These are phyloP conservation scores for Diplodia seriata DNA, from an alignment of 2,329 filamentous ascomycete genomes.

Conservation along the genomic window DNA sequence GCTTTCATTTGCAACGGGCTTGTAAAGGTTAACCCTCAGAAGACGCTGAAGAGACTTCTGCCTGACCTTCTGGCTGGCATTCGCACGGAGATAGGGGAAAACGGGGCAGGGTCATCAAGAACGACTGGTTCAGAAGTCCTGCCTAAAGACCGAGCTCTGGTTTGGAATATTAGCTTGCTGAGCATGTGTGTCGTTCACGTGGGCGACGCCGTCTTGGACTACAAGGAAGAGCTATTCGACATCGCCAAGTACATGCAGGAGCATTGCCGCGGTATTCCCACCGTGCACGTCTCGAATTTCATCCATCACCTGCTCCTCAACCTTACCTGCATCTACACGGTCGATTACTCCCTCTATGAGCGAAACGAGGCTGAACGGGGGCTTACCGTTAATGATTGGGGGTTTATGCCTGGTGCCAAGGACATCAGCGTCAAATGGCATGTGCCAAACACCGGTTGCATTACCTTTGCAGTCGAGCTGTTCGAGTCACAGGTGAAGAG, in stretches of 20 bases:
- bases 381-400: slow-evolving; percentile 82
- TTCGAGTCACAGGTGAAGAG: slow-evolving; percentile 83
- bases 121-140: slow-evolving; percentile 93
- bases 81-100: slow-evolving; percentile 94
- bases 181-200: slow-evolving; percentile 99
- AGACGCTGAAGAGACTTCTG: slow-evolving; percentile 87
- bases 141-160: slow-evolving; percentile 86
- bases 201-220: slow-evolving; percentile 84
- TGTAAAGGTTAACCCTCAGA: slow-evolving; percentile 94
- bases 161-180: slow-evolving; percentile 96
- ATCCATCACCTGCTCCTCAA: slow-evolving; percentile 96
- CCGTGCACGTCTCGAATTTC: slow-evolving; percentile 96
- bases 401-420: slow-evolving; percentile 73
- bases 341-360: slow-evolving; percentile 88
- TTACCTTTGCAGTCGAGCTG: slow-evolving; percentile 86
- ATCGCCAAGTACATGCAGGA: slow-evolving; percentile 97
- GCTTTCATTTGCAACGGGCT: slow-evolving; percentile 97
- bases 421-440: slow-evolving; percentile 92
- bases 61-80: slow-evolving; percentile 92
- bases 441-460: slow-evolving; percentile 77
- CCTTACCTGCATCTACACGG: slow-evolving; percentile 90
- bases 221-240: slow-evolving; percentile 86
- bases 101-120: slow-evolving; percentile 91
- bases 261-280: slow-evolving; percentile 90
- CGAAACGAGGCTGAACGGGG: slow-evolving; percentile 74